Base-by-base conservation (phyloP, 352 stramenopile genomes). In the Globisporangium radiosum region DNA sequence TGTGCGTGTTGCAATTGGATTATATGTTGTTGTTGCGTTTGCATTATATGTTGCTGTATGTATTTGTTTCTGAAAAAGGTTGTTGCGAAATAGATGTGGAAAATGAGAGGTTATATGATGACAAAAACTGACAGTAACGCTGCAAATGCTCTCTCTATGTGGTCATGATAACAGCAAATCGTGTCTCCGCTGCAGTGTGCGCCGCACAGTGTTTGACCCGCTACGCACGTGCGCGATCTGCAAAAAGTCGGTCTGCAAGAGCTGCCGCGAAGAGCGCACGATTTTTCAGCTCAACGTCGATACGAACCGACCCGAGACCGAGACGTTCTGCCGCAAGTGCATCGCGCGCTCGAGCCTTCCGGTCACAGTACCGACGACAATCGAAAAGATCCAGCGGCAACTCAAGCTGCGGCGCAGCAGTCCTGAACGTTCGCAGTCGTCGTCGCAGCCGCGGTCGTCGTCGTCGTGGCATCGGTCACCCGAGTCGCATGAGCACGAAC, bases 251-350 rank as follows among this genome's bases (percentile, higher is more conserved):
- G 69, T 85, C 25, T 85, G 77, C 44, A 57, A 54, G 0, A 59
- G 62, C 6, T 87, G 77, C 50, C 66, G 51, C 11, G 54, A 70
- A 54, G 33, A 66, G 14, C 78, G 74, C 51, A 25, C 39, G 1
- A 57, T 82, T 8, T 78, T 77, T 39, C 59, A 66, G 0, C 42
- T 84, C n/a, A 65, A 84, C 48, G 50, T 61, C 0, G 39, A 64
- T 39, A 80, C 66, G 13, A 61, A 65, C 13, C 45, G 60, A 5
- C 65, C 69, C 0, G 73, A 82, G 47, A 68, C 50, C 0, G 68
- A 84, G 19, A 58, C 54, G 1, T 74, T 87, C 37, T 87, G 77
- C 57, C 59, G 54, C 25, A 76, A 72, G 44, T 85, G 77, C 45
- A 57, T 84, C 1, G 37, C 45, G 14, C 63, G 77, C 14, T 65